Conservation (phyloP, 495 filamentous ascomycete species). For the Hypoxylon fuscum region DNA sequence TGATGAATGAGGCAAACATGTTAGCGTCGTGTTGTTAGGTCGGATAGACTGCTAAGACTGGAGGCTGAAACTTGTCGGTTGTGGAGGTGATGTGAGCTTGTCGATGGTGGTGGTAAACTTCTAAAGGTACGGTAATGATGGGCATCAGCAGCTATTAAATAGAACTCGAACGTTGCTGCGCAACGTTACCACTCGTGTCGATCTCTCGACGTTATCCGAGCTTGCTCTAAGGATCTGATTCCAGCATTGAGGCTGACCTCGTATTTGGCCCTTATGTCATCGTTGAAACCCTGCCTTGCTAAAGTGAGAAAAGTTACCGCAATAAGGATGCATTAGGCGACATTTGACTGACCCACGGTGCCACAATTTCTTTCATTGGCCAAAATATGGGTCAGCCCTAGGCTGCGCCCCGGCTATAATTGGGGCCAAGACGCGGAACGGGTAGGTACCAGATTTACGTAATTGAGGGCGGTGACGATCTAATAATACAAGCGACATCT, state of each 20-base stretch:
- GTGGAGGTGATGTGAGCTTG: conserved; percentile 4
- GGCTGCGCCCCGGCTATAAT: conserved; percentile 5
- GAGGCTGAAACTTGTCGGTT: background rate
- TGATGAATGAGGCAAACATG: conserved; percentile 23
- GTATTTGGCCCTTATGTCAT: conserved; percentile 21
- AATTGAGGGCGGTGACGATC: background rate
- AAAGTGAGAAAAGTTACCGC: background rate
- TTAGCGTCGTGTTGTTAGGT: conserved; percentile 6
- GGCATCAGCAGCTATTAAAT: conserved; percentile 7
- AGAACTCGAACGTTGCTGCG: background rate
- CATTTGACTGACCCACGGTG: background rate
- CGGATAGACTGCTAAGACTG: background rate
- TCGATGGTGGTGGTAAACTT: background rate
- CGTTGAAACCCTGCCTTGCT: background rate
- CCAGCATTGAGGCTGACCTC: conserved; percentile 22
- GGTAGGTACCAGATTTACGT: conserved; percentile 2
- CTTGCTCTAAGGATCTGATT: background rate
- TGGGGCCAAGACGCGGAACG: conserved; percentile 4
- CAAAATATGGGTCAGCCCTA: conserved; percentile 3
- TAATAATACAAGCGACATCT: background rate
- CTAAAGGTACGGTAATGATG: background rate
- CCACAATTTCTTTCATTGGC: conserved; percentile 2
- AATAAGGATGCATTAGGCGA: conserved; percentile 11
- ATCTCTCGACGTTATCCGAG: conserved; percentile 7
- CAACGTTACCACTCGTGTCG: conserved; percentile 9